phyloP scores from a whole-genome alignment of 768 basidiomycete species.

The Xerocomus spinulosus region DNA sequence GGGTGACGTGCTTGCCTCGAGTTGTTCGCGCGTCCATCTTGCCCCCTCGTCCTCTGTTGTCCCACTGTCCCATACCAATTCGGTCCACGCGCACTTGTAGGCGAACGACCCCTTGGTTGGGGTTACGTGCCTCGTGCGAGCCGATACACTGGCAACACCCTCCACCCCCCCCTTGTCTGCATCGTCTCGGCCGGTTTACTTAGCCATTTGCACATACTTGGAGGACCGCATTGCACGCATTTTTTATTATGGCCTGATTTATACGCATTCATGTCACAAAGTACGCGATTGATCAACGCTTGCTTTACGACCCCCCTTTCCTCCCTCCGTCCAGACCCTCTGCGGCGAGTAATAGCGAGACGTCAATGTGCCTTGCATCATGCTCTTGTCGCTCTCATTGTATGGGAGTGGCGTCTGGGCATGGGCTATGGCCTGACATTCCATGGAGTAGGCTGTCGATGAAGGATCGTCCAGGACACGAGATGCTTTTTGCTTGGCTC shows the following conservation, averaged over 20 bases:
- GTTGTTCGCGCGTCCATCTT: slow-evolving; percentile 47
- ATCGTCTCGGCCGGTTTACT: slow-evolving; percentile 23
- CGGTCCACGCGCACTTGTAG: slow-evolving; percentile 56
- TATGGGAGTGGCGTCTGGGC: slow-evolving; percentile 27
- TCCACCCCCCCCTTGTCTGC: slow-evolving; percentile 21
- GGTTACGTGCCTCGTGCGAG: slow-evolving; percentile 75
- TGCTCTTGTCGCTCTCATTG: slow-evolving; percentile 30
- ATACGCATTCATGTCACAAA: slow-evolving; percentile 29
- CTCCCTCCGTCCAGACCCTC: slow-evolving; percentile 14
- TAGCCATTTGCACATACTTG: slow-evolving; percentile 23
- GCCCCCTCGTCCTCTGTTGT: slow-evolving; percentile 37
- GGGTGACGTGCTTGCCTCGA: slow-evolving; percentile 52
- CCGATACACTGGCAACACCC: slow-evolving; percentile 69
- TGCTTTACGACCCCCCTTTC: slow-evolving; percentile 22
- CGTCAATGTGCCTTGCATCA: slow-evolving; percentile 26
- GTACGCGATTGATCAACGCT: slow-evolving; percentile 47
- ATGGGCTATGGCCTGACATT: slow-evolving; percentile 17
- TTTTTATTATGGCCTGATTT: slow-evolving; percentile 44
- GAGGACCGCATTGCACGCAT: slow-evolving; percentile 29
- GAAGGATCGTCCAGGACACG: slow-evolving; percentile 19
- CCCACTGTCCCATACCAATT: slow-evolving; percentile 44
- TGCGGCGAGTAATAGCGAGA: slow-evolving; percentile 22
- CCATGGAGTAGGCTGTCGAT: slow-evolving; percentile 23
- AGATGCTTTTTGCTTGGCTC: neutral
- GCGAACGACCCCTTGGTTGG: slow-evolving; percentile 78